Base-by-base conservation (phyloP, 768 basidiomycete species). In the Coprinellus aureogranulatus region DNA sequence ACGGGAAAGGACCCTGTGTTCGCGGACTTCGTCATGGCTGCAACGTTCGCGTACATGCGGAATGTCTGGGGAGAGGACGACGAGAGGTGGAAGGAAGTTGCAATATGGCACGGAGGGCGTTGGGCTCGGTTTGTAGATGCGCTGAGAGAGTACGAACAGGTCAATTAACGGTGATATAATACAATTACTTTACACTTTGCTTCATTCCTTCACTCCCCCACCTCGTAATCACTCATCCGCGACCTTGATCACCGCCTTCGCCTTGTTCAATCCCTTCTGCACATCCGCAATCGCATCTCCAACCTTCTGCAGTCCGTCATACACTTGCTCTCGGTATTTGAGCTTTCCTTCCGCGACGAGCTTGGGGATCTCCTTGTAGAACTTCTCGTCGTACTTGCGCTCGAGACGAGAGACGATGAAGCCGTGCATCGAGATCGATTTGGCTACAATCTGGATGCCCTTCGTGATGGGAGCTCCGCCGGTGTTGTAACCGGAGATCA, bases 401-500 rank as follows among this genome's bases (percentile, higher is more conserved):
- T 64, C 58, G 4, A 69, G 54, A 60, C 67, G 65, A 2, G 52
- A 53, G 9, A 72, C 64, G 25, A 80, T 68, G 64, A 84, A 80
- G 0, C 82, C 82, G 20, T 68, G 59, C 11, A 83, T 65, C 11
- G 68, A 75, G 30, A 81, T 68, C 20, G 75, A 73, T 61, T 78
- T 78, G 5, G 61, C 49, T 44, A 82, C 66, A 37, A 81, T 64
- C n/a, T 67, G 53, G 18, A 70, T 42, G 44, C 74, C 57, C 56
- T 80, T 82, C 73, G 62, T 66, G 61, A 74, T 56, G 0, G 68
- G 67, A 18, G 61, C 40, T 2, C 67, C 64, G 2, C 67, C 70
- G 2, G 53, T 67, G 62, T 76, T 77, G 56, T 77, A 79, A 0
- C 67, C 70, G 58, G 64, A 59, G 3, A 77, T 75, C 75, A 77